Conservation (phyloP, 257 asterid genomes). For the Oldenlandia corymbosa region DNA sequence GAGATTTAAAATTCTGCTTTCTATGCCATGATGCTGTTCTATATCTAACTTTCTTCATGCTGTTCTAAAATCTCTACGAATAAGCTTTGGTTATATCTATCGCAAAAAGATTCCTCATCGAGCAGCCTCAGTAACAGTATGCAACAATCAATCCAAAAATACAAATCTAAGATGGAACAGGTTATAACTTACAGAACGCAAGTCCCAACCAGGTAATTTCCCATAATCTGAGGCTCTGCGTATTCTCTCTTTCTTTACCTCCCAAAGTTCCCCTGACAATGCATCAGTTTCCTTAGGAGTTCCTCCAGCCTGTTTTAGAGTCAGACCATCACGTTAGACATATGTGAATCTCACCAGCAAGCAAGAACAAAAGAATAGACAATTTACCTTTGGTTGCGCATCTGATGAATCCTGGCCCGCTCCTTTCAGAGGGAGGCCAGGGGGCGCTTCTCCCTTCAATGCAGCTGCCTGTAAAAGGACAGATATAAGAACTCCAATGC, state of each 20-base stretch:
- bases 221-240: conserved; percentile 79
- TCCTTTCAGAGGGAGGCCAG: conserved; percentile 97
- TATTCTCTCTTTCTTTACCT: conserved; percentile 90
- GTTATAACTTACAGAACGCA: conserved; percentile 81
- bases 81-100: background rate
- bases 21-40: background rate
- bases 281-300: conserved; percentile 80
- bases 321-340: conserved; percentile 14
- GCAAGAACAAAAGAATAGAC: conserved; percentile 13
- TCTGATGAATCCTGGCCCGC: conserved; percentile 99
- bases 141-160: background rate
- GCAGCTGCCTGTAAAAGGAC: conserved; percentile 75
- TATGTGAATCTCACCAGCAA: conserved; percentile 14
- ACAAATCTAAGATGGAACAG: conserved; percentile 6
- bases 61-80: background rate
- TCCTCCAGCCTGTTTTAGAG: conserved; percentile 65
- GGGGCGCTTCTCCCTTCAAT: conserved; percentile 99
- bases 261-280: conserved; percentile 98
- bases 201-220: conserved; percentile 88
- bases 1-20: background rate
- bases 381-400: conserved; percentile 69
- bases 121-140: background rate
- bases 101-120: background rate
- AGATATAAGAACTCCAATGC: conserved; percentile 5
- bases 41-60: background rate